Evolutionary conservation across 2,329 filamentous ascomycete species (phyloP).

Genomic region (Metarhizium robertsii): DNA sequence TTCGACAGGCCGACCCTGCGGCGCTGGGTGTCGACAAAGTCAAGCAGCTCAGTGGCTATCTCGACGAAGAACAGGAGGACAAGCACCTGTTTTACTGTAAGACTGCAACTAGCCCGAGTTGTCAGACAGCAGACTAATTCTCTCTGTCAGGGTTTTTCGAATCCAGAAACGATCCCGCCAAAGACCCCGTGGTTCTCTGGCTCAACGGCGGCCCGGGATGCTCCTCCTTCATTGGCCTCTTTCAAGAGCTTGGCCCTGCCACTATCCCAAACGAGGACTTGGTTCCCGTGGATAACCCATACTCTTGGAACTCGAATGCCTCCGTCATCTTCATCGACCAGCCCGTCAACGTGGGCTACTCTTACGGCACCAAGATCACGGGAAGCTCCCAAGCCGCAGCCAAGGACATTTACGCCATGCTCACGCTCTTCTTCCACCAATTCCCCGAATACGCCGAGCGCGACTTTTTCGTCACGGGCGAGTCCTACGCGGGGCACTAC

Average conservation of each 20-base stretch:
- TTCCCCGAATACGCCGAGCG: conserved; percentile 91
- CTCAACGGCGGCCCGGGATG: conserved; percentile 26
- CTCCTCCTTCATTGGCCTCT: conserved; percentile 33
- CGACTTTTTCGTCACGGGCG: conserved; percentile 94
- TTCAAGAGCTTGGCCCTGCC: conserved; percentile 68
- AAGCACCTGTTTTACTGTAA: conserved; percentile 98
- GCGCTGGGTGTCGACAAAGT: conserved; percentile 80
- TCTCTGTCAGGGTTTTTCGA: conserved; percentile 56
- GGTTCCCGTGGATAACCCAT: conserved; percentile 39
- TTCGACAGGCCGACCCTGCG: conserved; percentile 81
- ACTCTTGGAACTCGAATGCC: conserved; percentile 52
- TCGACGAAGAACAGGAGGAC: conserved; percentile 90
- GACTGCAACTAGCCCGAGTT: conserved; percentile 20
- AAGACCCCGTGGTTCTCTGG: conserved; percentile 46
- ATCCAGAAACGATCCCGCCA: conserved; percentile 27
- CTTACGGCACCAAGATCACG: conserved; percentile 59
- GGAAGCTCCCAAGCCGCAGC: conserved; percentile 88
- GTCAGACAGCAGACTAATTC: neutral
- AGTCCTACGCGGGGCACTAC: conserved; percentile 92
- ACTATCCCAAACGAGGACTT: conserved; percentile 42
- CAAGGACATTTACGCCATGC: conserved; percentile 93
- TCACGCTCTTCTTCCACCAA: conserved; percentile 96
- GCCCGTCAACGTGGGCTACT: conserved; percentile 31
- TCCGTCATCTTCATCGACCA: conserved; percentile 67
- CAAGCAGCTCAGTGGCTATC: conserved; percentile 96